Evolutionary conservation across 352 stramenopile genomes (phyloP), one percentile per base, ranked within the genome.

Genomic region (Globisporangium solare): DNA sequence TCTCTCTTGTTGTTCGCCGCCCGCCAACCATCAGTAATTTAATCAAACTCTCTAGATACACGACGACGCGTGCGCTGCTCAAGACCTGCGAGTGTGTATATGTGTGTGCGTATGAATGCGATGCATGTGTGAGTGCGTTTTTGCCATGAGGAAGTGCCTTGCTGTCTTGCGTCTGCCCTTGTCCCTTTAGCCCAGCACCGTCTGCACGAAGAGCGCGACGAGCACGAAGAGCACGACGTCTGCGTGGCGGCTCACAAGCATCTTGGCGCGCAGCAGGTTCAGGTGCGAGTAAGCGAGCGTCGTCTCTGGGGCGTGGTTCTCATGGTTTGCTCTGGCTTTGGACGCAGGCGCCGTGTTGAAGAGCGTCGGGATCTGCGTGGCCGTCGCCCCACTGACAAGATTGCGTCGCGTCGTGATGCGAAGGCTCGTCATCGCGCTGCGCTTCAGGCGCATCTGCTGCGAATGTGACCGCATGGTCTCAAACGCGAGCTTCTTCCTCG

Each of bases 401-500:
- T 5, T 22, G 45, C 21, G 48, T n/a, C 11, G 17, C 41, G 47
- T 58, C 22, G 51, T 53, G 31, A 54, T 17, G 5, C 47, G 40
- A 14, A 61, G 31, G 7, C 41, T 56, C 24, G 15, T 21, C 43
- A 53, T 60, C 46, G 39, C 49, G 6, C 4, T 24, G 27, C 40
- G 58, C 46, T 83, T 76, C 37, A 86, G 56, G 8, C 51, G 56
- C 51, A 64, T 60, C 37, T 64, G 45, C 39, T 54, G 51, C 58
- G 39, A 42, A 24, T 64, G 40, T 3, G 15, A 31, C 51, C 52
- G 57, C 39, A 66, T 39, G 31, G 43, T n/a, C 8, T 71, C 56
- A 48, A 92, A 86, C 13, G 64, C 79, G 11, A 63, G 58, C 46
- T 65, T 58, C 61, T 88, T 86, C 35, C 70, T 69, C 0, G 35